Conservation (phyloP, 345 rosid species). For the Melaleuca quinquenervia region DNA sequence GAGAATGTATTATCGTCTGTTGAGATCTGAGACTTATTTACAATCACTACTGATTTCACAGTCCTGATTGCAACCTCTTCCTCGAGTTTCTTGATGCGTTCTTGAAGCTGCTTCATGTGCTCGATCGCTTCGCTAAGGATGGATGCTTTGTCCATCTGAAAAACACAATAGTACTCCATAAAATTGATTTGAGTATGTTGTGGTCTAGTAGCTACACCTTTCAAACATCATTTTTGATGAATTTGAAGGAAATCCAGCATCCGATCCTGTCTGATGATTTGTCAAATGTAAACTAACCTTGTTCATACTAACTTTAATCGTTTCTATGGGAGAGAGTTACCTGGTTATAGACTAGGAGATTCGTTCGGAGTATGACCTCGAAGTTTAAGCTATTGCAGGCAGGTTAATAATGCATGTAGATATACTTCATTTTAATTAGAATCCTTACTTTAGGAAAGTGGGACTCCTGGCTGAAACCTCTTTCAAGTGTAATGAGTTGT, state of each 20-base stretch:
- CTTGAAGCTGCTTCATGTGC: constrained; percentile 55
- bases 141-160: constrained; percentile 60
- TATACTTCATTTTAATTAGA: not conserved
- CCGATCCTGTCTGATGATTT: not conserved
- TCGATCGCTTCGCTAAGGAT: constrained; percentile 56
- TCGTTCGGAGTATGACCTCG: not conserved
- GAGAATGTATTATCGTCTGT: constrained; percentile 24
- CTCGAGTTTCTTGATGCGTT: constrained; percentile 40
- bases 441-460: not conserved
- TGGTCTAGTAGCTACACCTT: not conserved
- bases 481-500: not conserved
- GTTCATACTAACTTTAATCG: not conserved
- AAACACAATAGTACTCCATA: not conserved
- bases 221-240: not conserved
- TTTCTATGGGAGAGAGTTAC: not conserved
- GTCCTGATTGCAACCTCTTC: constrained; percentile 35
- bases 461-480: not conserved
- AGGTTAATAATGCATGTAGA: not conserved
- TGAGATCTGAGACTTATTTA: constrained; percentile 36
- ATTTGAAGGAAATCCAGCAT: not conserved
- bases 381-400: not conserved
- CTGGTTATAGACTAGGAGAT: not conserved
- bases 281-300: not conserved
- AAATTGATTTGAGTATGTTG: not conserved
- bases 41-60: constrained; percentile 37